Conservation (phyloP, 2,329 filamentous ascomycete species). For the Zalaria obscura region DNA sequence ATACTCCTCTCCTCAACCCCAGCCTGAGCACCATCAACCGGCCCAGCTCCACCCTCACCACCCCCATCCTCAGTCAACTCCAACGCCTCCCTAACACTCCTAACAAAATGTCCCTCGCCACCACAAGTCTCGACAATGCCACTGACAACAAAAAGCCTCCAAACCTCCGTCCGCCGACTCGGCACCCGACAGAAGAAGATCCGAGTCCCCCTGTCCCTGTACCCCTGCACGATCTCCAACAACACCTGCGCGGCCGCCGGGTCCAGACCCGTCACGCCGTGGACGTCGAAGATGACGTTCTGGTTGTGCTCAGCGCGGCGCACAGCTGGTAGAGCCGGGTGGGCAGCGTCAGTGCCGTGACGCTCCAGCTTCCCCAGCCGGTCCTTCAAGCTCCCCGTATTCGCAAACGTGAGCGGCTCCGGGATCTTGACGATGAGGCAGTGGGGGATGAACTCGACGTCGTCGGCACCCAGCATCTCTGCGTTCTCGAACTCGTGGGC, state of each 20-base stretch:
- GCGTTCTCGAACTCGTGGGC: constrained; percentile 71
- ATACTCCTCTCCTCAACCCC: too few species aligned
- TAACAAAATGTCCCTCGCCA: constrained; percentile 63
- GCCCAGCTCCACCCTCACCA: too few species aligned
- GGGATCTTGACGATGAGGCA: constrained; percentile 96
- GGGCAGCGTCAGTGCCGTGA: constrained; percentile 73
- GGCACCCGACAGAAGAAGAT: constrained; percentile 59
- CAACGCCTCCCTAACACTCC: constrained; percentile 72
- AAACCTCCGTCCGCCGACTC: constrained; percentile 40
- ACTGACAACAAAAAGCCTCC: constrained; percentile 58
- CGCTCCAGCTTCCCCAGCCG: constrained; percentile 71
- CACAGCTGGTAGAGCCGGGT: constrained; percentile 74
- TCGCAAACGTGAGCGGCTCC: constrained; percentile 90
- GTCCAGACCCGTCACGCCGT: constrained; percentile 91
- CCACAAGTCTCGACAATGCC: constrained; percentile 79
- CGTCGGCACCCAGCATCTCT: constrained; percentile 37
- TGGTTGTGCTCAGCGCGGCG: constrained; percentile 67
- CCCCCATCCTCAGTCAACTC: constrained; percentile 62
- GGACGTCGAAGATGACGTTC: constrained; percentile 93
- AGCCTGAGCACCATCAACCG: too few species aligned
- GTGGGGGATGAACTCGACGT: constrained; percentile 76
- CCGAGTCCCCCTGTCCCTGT: constrained; percentile 60
- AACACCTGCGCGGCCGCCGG: constrained; percentile 87
- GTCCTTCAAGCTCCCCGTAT: constrained; percentile 72
- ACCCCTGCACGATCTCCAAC: constrained; percentile 71